Conservation (phyloP, 257 asterid species). For the Linaria vulgaris region DNA sequence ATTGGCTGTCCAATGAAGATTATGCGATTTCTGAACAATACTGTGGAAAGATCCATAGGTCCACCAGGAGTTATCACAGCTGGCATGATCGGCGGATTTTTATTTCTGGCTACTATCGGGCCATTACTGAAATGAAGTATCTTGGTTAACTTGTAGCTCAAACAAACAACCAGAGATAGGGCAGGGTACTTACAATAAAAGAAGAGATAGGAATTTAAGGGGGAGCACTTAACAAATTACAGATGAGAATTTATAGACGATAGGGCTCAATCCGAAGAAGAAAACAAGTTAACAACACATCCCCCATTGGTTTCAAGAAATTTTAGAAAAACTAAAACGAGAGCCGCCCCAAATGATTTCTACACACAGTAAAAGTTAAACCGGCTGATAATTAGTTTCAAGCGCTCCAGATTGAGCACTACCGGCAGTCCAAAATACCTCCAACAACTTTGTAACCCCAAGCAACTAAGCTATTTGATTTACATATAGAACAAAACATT, state of each 20-base stretch:
- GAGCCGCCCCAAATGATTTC: too few relatives aligned
- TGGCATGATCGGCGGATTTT: conserved; percentile 96
- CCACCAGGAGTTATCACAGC: conserved; percentile 95
- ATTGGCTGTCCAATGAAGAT: conserved; percentile 89
- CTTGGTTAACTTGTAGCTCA: conserved; percentile 11
- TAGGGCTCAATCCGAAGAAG: neutral
- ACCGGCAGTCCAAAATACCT: neutral
- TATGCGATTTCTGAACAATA: conserved; percentile 88
- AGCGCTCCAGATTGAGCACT: neutral
- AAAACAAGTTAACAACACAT: neutral
- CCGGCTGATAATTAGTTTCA: conserved; percentile 4
- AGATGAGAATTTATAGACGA: neutral
- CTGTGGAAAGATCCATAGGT: conserved; percentile 81
- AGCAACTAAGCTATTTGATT: neutral
- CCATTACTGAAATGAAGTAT: conserved; percentile 48
- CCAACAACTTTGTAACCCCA: conserved; percentile 4
- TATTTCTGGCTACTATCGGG: conserved; percentile 72
- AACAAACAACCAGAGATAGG: neutral
- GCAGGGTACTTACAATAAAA: conserved; percentile 3
- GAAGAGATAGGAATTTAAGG: conserved; percentile 2
- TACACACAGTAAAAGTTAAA: neutral
- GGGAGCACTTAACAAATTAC: conserved; percentile 10
- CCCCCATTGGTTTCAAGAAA: conserved; percentile 4
- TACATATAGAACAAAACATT: conserved; percentile 14
- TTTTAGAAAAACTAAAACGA: too few relatives aligned